A percentile compares a stretch with the other conserved stretches of the same genome.
Conservation (phyloP, 2,329 filamentous ascomycete genomes). For the Drechslerella dactyloides region DNA sequence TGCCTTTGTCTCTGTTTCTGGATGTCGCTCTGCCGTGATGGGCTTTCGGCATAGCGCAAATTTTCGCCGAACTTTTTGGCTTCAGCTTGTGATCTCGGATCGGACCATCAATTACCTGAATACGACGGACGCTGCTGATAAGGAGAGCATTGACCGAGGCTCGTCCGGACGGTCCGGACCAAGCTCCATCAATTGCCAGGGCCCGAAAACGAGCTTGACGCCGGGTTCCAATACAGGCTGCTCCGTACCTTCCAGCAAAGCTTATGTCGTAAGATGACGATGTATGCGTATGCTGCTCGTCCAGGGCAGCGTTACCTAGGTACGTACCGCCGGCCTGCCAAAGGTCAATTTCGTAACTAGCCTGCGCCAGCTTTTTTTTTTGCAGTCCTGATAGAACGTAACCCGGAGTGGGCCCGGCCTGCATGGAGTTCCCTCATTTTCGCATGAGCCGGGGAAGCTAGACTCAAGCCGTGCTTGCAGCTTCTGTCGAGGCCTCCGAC, state of each 20-base stretch:
- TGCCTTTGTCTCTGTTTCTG: neutral
- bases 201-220: no score
- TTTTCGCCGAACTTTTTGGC: conserved; percentile 1
- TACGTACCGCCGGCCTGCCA: neutral
- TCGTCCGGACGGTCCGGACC: neutral
- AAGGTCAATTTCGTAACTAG: neutral
- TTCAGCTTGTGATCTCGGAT: conserved; percentile 37
- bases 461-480: conserved; percentile 21
- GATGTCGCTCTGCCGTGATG: neutral
- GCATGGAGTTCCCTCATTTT: conserved; percentile 50
- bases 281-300: no score
- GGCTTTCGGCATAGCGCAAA: conserved; percentile 36
- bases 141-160: neutral
- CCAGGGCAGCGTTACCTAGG: neutral
- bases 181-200: neutral
- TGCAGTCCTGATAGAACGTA: conserved; percentile 2
- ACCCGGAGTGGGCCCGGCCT: conserved; percentile 15
- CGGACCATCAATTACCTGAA: neutral
- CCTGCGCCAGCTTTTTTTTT: neutral
- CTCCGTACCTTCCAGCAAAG: neutral
- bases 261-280: neutral
- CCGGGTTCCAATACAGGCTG: neutral
- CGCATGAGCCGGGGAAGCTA: conserved; percentile 39
- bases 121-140: conserved; percentile 6
- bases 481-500: conserved; percentile 51